Conservation (phyloP, 495 filamentous ascomycete genomes). For the Jackrogersella minutella region DNA sequence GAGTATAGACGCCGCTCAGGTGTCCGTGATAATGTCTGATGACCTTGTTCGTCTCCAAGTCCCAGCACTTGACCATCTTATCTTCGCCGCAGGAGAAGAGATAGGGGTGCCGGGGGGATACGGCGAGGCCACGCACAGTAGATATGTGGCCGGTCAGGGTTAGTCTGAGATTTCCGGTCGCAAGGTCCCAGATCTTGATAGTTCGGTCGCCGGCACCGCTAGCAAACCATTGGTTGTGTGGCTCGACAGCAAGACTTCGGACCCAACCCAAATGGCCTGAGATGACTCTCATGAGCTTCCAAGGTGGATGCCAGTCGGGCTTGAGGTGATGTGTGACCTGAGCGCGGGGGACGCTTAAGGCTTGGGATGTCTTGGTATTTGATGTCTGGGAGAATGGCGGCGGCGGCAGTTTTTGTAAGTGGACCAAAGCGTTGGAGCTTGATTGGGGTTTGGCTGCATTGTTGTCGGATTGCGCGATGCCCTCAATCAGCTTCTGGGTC, state of each 20-base stretch:
- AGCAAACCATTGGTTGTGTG: conserved; percentile 97
- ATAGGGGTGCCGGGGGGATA: conserved; percentile 94
- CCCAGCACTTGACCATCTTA: conserved; percentile 99
- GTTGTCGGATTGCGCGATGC: conserved; percentile 56
- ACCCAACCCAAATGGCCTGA: conserved; percentile 98
- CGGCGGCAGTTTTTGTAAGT: conserved; percentile 48
- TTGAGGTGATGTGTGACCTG: conserved; percentile 75
- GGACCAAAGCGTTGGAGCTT: conserved; percentile 66
- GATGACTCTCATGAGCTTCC: conserved; percentile 98
- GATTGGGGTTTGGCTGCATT: conserved; percentile 48
- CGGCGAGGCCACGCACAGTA: conserved; percentile 90
- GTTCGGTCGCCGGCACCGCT: conserved; percentile 95
- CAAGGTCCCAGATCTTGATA: conserved; percentile 99
- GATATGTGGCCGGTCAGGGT: conserved; percentile 98
- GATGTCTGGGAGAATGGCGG: conserved; percentile 12
- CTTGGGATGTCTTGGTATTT: conserved; percentile 32
- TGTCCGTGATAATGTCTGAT: conserved; percentile 99
- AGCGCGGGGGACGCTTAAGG: conserved; percentile 68
- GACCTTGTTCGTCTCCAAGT: conserved; percentile 97
- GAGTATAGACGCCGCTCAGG: conserved; percentile 92
- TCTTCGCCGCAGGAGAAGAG: conserved; percentile 98
- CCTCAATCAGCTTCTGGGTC: conserved; percentile 75
- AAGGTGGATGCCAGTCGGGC: conserved; percentile 95
- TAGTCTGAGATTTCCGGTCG: conserved; percentile 78
- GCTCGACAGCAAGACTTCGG: conserved; percentile 86